Conservation (phyloP, 345 rosid genomes). For the Triadica sebifera region DNA sequence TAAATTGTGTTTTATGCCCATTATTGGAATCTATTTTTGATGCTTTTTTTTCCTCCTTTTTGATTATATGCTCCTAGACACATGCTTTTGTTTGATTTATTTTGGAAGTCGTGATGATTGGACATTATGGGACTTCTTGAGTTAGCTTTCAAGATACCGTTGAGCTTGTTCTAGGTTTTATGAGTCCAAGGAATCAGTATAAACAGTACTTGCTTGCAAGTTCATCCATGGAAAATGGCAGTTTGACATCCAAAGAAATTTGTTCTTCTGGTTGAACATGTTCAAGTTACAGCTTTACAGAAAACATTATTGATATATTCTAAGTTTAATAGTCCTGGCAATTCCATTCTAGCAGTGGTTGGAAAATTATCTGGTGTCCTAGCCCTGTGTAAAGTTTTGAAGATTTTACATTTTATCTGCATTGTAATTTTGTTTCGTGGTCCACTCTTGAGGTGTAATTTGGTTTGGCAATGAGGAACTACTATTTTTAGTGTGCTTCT, state of each 20-base stretch:
- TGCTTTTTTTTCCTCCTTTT: too few relatives aligned
- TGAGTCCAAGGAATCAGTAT: not conserved
- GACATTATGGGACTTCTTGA: not conserved
- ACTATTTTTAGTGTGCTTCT: too few relatives aligned
- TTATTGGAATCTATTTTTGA: not conserved
- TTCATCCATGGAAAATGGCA: not conserved
- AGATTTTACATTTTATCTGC: too few relatives aligned
- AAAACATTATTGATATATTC: not conserved
- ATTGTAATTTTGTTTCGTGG: not conserved
- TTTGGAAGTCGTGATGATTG: not conserved
- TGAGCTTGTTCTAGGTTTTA: not conserved
- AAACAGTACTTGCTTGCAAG: too few relatives aligned
- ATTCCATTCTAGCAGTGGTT: not conserved
- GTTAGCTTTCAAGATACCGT: not conserved
- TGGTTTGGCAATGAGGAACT: not conserved
- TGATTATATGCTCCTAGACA: not conserved
- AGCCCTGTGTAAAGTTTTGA: not conserved
- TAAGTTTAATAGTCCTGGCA: not conserved
- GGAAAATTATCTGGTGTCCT: not conserved
- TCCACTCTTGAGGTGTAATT: not conserved
- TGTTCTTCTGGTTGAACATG: not conserved
- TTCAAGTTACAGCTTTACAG: not conserved
- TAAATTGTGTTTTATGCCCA: not conserved
- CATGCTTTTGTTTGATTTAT: not conserved
- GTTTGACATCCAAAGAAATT: not conserved